Evolutionary conservation across 176 grass and related monocot species (phyloP), one percentile per base, ranked within the genome.

Genomic region (Otatea glauca): DNA sequence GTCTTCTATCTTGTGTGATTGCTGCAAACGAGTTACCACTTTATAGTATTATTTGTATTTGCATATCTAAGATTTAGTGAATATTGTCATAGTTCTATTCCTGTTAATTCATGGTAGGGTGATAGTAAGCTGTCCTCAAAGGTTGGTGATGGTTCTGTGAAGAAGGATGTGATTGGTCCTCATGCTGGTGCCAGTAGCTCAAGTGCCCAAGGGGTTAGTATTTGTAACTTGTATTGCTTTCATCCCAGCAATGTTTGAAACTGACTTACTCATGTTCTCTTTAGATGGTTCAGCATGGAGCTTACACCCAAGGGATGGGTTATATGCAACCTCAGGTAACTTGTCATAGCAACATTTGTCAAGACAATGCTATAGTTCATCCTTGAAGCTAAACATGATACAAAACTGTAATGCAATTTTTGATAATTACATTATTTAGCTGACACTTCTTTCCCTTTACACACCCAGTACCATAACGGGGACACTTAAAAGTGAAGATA

Each of bases 301-400:
- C 84, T 81, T 95, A 93, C 65, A 80, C 75, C 51, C 96, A 98
- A 85, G 93, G 96, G 72, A 95, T 98, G 96, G 78, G 82, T 66
- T 98, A 98, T 92, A 93, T 98, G 93, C 93, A 93, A 87, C 87
- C 92, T 85, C 96, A 95, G 93, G 96, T 98, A 88, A 65, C 56
- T 29, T 77, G 48, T 38, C 65, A 48, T 80, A 55, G 67, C 12
- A 64, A 44, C 35, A 78, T 70, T 72, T 66, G 3, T 78, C 29
- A 68, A 9, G 43, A 68, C 25, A 83, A 67, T 73, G 53, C n/a
- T 87, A 51, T 68, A 68, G 4, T 87, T 66, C 5, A 74, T 61
- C 43, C 68, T 47, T 74, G 47, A 61, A 25, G 38, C 72, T 86
- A 75, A 77, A 78, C 25, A 79, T 73, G 41, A 44, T 67, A 11